Evolutionary conservation across 176 grass and related monocot genomes (phyloP).

Genomic region (Puya raimondii): DNA sequence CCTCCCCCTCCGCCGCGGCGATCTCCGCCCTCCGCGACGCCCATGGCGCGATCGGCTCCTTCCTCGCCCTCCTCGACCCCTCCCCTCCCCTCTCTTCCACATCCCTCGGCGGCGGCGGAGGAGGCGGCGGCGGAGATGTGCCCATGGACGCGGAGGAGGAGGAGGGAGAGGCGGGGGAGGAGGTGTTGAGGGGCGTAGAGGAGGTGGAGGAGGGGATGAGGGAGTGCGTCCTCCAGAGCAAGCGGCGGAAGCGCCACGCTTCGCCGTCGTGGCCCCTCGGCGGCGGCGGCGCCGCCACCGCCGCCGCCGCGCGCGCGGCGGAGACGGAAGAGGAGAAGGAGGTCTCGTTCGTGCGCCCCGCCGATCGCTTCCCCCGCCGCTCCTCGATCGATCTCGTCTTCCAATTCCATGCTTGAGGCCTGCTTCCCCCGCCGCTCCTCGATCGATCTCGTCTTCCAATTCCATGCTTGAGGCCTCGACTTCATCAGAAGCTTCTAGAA

Average conservation of each 20-base stretch:
- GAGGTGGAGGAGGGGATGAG: conserved; percentile 22
- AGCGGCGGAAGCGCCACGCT: conserved; percentile 21
- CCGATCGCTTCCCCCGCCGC: no score
- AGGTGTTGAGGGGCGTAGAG: conserved; percentile 5
- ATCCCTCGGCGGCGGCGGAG: neutral
- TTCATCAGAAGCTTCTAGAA: neutral
- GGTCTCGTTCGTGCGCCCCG: no score
- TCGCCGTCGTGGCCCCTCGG: conserved; percentile 29
- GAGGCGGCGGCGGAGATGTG: conserved; percentile 4
- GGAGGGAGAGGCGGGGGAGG: conserved; percentile 8
- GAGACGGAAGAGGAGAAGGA: no score
- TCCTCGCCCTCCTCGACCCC: conserved; percentile 20
- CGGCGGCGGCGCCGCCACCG: neutral
- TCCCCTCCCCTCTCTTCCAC: neutral
- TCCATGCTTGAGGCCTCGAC: neutral
- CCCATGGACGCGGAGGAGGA: conserved; percentile 18
- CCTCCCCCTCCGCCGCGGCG: conserved; percentile 21
- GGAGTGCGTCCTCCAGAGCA: conserved; percentile 21
- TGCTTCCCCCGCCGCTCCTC: conserved; percentile 10
- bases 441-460: conserved; percentile 30
- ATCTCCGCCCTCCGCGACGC: conserved; percentile 22
- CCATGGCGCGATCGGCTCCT: conserved; percentile 23
- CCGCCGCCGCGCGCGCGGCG: no score
- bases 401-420: conserved; percentile 10
- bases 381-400: no score